Evolutionary conservation across 2,329 filamentous ascomycete genomes (phyloP), one percentile per base, ranked within the genome.

Genomic region (Colletotrichum sp.): DNA sequence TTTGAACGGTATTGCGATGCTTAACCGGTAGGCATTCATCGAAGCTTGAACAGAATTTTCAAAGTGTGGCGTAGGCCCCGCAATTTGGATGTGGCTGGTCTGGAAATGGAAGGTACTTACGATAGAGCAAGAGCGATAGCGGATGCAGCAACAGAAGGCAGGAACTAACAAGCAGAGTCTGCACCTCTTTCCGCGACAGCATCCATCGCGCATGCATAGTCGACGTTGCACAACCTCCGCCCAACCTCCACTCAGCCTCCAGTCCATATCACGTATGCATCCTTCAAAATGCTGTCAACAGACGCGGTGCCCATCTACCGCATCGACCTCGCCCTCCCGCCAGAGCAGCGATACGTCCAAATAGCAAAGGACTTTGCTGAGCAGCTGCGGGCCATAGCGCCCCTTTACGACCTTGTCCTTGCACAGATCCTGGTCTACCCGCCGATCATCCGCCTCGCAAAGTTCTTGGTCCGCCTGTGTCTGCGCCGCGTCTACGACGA

Each of bases 241-340:
- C 43, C 43, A 48, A 48, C 43, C 43, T 48, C 43, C n/a, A 48
- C 43, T 13, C 10, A 48, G 13, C 10, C 43, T 39, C 36, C 36
- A 3, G 3, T 39, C 43, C 10, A 48, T 13, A 21, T 0, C 43
- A 0, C 43, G 21, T 6, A 48, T 48, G n/a, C 43, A 48, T 48
- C n/a, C 43, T 48, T 2, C n/a, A 48, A 48, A 0, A 48, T 75
- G 68, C 6, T 68, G 21, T 18, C 69, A 13, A 28, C 72, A 8
- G 18, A 63, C 26, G 26, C 78, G 78, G 36, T 77, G 77, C 48
- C 76, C 73, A 65, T 65, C 13, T 80, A 80, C 71, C 79, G 78
- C 18, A 92, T 92, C 78, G 87, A 93, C 77, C 85, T 92, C 4
- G 89, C 89, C 4, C 85, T 88, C 3, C 86, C 90, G 2, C 90